Evolutionary conservation across 1,139 yeast genomes (phyloP), one percentile per base, ranked within the genome.

Genomic region (Kluyveromyces marxianus): DNA sequence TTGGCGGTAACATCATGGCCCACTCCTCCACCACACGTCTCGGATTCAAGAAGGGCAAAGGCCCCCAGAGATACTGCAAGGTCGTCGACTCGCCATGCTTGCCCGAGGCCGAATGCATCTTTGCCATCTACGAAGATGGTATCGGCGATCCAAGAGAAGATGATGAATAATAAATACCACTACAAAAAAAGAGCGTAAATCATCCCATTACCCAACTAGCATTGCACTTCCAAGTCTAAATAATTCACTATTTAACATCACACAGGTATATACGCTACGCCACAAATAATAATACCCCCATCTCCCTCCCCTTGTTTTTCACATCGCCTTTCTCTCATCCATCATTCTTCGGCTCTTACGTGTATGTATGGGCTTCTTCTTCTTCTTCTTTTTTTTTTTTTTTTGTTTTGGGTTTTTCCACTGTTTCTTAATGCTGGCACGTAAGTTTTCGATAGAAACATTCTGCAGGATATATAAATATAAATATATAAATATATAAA

Each of bases 1-100:
- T 94, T 57, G 99, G 99, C 48, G 99, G 99, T 58, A 92, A 94
- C 60, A 92, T 94, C 57, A 83, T 94, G 67, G 98, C 98, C 2
- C 99, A 94, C 65, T 83, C 96, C 25, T 88, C 97, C 3, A 92
- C 97, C 7, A 92, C 98, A 1, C 76, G 97, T 57, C 75, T 92
- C 51, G 84, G 88, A 42, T 81, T 92, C 64, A 83, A 83, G 61
- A 92, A 92, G 70, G 97, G 96, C 40, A 78, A 85, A 55, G 97
- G 83, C 25, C 95, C 89, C 57, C 92, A 87, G 59, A 81, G 98
- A 71, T 83, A 88, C 37, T 92, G 97, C 69, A 89, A 88, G 66
- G 83, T 92, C 46, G 89, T 88, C 56, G 98, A 92, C 63, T 86
- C 96, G 50, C 98, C 67, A 2, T 89, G 97, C 63, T 72, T 92